Conservation (phyloP, 208 protist species). For the Blechomonas ayalai region DNA sequence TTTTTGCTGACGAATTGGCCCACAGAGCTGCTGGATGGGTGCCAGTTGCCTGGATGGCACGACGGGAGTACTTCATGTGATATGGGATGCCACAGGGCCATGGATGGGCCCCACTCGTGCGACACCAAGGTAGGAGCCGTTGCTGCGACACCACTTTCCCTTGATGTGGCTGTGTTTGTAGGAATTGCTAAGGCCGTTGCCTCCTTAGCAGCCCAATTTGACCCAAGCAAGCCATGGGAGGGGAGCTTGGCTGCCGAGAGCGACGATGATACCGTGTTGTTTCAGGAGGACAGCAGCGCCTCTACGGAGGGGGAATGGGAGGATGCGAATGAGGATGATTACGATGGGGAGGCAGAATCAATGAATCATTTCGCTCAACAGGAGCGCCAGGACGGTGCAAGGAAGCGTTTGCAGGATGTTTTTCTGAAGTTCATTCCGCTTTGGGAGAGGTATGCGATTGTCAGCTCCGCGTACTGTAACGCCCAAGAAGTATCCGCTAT, state of each 20-base stretch:
- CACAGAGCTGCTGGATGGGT: neutral
- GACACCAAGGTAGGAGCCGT: neutral
- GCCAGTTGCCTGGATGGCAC: conserved; percentile 1
- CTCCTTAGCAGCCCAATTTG: conserved; percentile 3
- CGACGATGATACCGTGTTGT: conserved; percentile 7
- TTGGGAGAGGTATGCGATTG: neutral
- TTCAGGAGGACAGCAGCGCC: conserved; percentile 6
- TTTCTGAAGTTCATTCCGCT: conserved; percentile 4
- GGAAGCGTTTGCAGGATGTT: conserved; percentile 8
- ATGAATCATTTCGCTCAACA: conserved; percentile 10
- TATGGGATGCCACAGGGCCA: neutral
- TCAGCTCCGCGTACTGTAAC: too few relatives aligned
- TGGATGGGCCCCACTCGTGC: neutral
- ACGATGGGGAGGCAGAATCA: conserved; percentile 6
- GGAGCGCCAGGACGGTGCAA: conserved; percentile 3
- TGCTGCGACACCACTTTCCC: conserved; percentile 2
- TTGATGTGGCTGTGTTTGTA: conserved; percentile 23
- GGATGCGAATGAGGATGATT: conserved; percentile 4
- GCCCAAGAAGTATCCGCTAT: too few relatives aligned
- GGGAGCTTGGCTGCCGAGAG: neutral
- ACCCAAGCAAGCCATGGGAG: neutral
- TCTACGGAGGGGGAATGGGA: conserved; percentile 12
- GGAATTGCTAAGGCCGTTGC: conserved; percentile 19
- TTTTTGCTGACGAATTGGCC: conserved; percentile 20
- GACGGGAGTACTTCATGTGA: neutral